phyloP scores from a whole-genome alignment of 2,329 filamentous ascomycete genomes.

The Lachnellula arida region DNA sequence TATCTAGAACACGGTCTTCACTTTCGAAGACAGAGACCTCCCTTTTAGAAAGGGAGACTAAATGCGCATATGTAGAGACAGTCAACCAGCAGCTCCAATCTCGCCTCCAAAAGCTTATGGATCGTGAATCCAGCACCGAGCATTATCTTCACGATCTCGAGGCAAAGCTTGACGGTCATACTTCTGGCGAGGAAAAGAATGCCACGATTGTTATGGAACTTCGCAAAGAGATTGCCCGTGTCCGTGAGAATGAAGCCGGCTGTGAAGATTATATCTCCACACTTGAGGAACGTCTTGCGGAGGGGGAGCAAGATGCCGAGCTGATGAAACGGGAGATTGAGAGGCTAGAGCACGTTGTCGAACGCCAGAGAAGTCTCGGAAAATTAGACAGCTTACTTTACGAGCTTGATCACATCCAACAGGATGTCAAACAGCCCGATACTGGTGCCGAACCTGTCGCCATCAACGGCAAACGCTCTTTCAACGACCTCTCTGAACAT shows the following conservation, averaged over 20 bases:
- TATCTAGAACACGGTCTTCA: constrained; percentile 81
- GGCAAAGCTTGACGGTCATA: constrained; percentile 82
- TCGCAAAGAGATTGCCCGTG: constrained; percentile 82
- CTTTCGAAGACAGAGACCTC: constrained; percentile 80
- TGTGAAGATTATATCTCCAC: constrained; percentile 98
- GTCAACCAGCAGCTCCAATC: constrained; percentile 85
- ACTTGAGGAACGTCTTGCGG: constrained; percentile 87
- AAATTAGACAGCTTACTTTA: constrained; percentile 90
- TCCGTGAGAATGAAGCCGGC: constrained; percentile 83
- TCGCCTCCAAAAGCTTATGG: constrained; percentile 86
- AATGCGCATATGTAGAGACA: constrained; percentile 87
- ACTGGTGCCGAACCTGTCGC: constrained; percentile 32
- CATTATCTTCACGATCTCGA: constrained; percentile 91
- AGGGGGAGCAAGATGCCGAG: constrained; percentile 93
- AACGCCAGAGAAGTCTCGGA: constrained; percentile 89
- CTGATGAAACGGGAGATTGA: constrained; percentile 97
- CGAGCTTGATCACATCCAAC: constrained; percentile 76
- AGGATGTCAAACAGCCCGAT: constrained; percentile 46
- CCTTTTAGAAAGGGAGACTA: constrained; percentile 88
- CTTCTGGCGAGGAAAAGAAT: constrained; percentile 89
- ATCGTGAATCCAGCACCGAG: constrained; percentile 88
- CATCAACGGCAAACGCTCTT: constrained; percentile 41
- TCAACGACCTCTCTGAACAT: constrained; percentile 49
- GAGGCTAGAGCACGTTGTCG: constrained; percentile 87
- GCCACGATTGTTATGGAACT: constrained; percentile 79